Percentiles rank a stretch among this genome's conserved stretches.
phyloP scores from a whole-genome alignment of 768 basidiomycete species.

The Kwoniella pini region DNA sequence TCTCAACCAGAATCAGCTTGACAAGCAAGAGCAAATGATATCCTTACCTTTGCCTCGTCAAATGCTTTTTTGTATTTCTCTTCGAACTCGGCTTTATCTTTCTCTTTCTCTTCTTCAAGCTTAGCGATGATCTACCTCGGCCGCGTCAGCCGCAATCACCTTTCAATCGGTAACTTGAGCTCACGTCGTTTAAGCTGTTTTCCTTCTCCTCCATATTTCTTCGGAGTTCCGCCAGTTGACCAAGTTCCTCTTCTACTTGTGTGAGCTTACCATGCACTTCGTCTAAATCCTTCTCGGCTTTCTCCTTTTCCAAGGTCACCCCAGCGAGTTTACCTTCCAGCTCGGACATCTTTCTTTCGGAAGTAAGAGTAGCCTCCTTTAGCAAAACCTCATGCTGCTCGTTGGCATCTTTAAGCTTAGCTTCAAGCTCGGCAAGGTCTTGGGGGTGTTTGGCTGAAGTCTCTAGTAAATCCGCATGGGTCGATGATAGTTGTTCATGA shows the following conservation, averaged over 20 bases:
- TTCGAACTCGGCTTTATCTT: conserved; percentile 11
- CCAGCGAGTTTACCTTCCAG: conserved; percentile 3
- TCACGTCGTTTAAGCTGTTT: conserved; percentile 17
- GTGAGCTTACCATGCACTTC: conserved; percentile 2
- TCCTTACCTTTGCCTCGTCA: conserved; percentile 28
- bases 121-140: conserved; percentile 19
- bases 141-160: background rate
- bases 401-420: conserved; percentile 9
- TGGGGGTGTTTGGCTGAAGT: conserved; percentile 19
- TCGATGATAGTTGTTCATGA: conserved; percentile 21
- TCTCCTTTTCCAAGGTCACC: background rate
- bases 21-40: background rate
- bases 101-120: conserved; percentile 11
- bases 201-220: conserved; percentile 13
- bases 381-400: conserved; percentile 18
- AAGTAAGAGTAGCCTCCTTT: background rate
- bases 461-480: conserved; percentile 17
- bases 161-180: background rate
- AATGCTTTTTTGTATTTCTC: conserved; percentile 7
- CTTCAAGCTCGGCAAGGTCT: conserved; percentile 12
- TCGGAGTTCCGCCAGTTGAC: conserved; percentile 1
- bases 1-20: background rate
- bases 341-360: conserved; percentile 9
- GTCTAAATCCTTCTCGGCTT: conserved; percentile 1
- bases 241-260: conserved; percentile 14